These are phyloP conservation scores for Phaeosphaeriaceae sp. DNA, from an alignment of 2,329 filamentous ascomycete genomes.

Conservation along the genomic window DNA sequence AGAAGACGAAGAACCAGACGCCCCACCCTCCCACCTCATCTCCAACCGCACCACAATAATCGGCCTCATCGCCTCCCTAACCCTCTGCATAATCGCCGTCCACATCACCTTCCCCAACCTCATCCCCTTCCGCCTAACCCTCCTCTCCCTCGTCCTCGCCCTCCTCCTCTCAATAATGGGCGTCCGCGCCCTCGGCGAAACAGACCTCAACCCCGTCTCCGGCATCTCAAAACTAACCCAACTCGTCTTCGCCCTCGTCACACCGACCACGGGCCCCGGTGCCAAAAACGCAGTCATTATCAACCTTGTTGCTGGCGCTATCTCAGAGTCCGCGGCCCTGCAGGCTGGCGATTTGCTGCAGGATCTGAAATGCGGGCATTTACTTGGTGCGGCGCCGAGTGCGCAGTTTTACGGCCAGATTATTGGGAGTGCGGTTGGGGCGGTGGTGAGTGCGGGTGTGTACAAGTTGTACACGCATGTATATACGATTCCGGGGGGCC, in stretches of 20 bases:
- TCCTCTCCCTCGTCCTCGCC: slow-evolving; percentile 81
- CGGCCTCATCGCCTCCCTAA: slow-evolving; percentile 77
- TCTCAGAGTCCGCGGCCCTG: slow-evolving; percentile 82
- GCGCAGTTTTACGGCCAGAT: slow-evolving; percentile 98
- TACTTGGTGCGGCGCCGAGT: slow-evolving; percentile 88
- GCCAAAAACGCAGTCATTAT: slow-evolving; percentile 85
- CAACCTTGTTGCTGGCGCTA: slow-evolving; percentile 90
- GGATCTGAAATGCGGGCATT: slow-evolving; percentile 93
- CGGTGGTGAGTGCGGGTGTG: slow-evolving; percentile 82
- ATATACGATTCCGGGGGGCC: slow-evolving; percentile 83
- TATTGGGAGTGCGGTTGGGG: slow-evolving; percentile 85
- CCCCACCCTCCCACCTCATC: slow-evolving; percentile 82
- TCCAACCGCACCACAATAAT: slow-evolving; percentile 72
- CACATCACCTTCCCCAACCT: slow-evolving; percentile 82
- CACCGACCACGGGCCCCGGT: slow-evolving; percentile 64
- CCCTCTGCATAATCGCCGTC: slow-evolving; percentile 81
- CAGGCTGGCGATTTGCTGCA: slow-evolving; percentile 98
- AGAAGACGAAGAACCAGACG: slow-evolving; percentile 67
- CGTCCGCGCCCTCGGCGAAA: slow-evolving; percentile 73
- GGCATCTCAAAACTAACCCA: slow-evolving; percentile 97
- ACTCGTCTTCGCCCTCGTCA: slow-evolving; percentile 89
- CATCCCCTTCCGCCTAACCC: slow-evolving; percentile 80
- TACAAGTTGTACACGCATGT: slow-evolving; percentile 91
- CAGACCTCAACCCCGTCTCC: slow-evolving; percentile 93
- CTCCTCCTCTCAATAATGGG: slow-evolving; percentile 71